Percentiles rank a stretch among this genome's conserved stretches.
phyloP scores from a whole-genome alignment of 306 rosid species.

The Corylus americana region DNA sequence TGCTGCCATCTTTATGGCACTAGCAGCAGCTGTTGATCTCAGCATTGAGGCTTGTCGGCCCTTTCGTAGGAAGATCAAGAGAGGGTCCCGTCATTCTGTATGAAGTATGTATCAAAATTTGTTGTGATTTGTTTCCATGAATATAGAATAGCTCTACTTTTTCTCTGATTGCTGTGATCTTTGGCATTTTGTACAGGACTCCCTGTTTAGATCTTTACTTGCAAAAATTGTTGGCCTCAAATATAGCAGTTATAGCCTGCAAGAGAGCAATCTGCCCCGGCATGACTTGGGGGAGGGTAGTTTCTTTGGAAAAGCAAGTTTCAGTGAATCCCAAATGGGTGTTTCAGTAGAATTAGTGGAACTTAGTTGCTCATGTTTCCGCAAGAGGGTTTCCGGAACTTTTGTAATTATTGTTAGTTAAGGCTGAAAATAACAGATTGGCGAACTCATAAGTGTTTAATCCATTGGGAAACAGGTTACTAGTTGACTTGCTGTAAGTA shows the following conservation, averaged over 20 bases:
- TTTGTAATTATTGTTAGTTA: background rate
- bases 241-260: constrained; percentile 11
- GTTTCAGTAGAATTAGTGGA: background rate
- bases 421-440: background rate
- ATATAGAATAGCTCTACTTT: constrained; percentile 24
- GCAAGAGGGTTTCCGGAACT: background rate
- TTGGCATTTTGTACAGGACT: constrained; percentile 56
- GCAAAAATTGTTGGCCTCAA: constrained; percentile 28
- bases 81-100: constrained; percentile 51
- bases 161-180: constrained; percentile 36
- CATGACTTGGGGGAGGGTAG: constrained; percentile 13
- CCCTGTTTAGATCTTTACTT: constrained; percentile 26
- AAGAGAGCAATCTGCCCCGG: background rate
- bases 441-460: background rate
- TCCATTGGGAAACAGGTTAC: background rate
- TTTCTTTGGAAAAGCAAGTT: background rate
- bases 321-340: background rate
- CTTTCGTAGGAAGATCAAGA: constrained; percentile 64
- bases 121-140: constrained; percentile 7
- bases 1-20: constrained; percentile 96
- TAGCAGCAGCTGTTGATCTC: constrained; percentile 86
- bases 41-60: constrained; percentile 86
- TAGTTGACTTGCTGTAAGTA: background rate
- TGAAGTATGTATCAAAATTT: constrained; percentile 32
- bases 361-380: background rate